These are phyloP conservation scores for Apiospora rasikravindrae DNA, from an alignment of 2,329 filamentous ascomycete genomes.

Conservation along the genomic window DNA sequence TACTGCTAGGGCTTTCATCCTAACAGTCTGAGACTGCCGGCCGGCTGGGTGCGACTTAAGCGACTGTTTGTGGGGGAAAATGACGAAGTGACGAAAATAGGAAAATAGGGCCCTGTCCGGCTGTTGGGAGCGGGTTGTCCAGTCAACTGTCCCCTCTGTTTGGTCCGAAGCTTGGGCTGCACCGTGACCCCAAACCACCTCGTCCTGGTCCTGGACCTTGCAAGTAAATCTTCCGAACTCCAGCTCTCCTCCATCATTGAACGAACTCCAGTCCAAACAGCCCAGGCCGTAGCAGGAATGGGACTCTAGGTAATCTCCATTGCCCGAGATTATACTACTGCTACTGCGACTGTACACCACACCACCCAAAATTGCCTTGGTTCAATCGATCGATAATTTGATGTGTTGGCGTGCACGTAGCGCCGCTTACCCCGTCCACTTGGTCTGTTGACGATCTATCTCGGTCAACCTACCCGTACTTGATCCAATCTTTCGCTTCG, in stretches of 20 bases:
- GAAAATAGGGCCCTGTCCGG: background rate
- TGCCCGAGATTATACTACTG: background rate
- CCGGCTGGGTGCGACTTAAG: background rate
- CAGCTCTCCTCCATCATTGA: constrained; percentile 14
- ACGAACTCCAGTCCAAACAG: background rate
- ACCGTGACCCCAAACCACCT: background rate
- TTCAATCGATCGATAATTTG: constrained; percentile 10
- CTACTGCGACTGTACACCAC: background rate
- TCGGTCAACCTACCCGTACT: constrained; percentile 7
- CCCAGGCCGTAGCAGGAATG: constrained; percentile 1
- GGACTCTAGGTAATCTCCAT: constrained; percentile 15
- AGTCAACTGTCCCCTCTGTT: constrained; percentile 16
- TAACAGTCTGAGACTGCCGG: constrained; percentile 3
- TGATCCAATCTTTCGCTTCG: constrained; percentile 13
- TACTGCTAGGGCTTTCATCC: background rate
- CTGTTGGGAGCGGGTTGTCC: background rate
- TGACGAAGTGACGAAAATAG: constrained; percentile 9
- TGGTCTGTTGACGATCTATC: constrained; percentile 17
- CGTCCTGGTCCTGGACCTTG: constrained; percentile 14
- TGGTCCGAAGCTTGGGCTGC: background rate
- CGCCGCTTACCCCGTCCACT: constrained; percentile 9
- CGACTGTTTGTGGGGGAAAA: constrained; percentile 6
- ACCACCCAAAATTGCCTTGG: constrained; percentile 2
- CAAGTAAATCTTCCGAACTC: constrained; percentile 17
- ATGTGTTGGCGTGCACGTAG: constrained; percentile 17